phyloP scores from a whole-genome alignment of 495 filamentous ascomycete species.

The Thermochaetoides thermophila region DNA sequence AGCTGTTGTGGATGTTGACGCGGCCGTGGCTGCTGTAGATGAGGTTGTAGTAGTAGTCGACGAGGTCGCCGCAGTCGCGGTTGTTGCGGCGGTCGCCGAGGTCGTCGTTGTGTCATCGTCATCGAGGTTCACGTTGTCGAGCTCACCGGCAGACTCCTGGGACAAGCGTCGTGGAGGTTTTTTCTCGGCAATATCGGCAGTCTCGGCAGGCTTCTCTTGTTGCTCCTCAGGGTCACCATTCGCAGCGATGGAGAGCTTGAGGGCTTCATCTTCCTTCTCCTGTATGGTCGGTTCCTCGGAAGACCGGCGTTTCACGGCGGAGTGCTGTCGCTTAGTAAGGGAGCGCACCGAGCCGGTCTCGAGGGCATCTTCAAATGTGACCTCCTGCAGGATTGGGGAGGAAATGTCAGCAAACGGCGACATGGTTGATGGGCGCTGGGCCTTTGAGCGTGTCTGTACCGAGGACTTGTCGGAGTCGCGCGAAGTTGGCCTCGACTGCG shows the following conservation, averaged over 20 bases:
- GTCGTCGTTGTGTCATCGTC: slow-evolving; percentile 24
- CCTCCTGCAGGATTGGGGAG: too few species aligned
- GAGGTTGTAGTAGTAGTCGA: not conserved
- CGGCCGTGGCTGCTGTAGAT: slow-evolving; percentile 2
- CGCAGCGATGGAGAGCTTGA: slow-evolving; percentile 5
- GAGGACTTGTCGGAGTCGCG: too few species aligned
- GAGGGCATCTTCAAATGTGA: slow-evolving; percentile 64
- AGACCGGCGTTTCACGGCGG: slow-evolving; percentile 17
- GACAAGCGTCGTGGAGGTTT: slow-evolving; percentile 48
- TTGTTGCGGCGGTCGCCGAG: slow-evolving; percentile 1
- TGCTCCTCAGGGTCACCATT: slow-evolving; percentile 10
- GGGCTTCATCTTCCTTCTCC: slow-evolving; percentile 19
- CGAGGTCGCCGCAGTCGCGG: not conserved
- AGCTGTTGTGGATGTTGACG: too few species aligned
- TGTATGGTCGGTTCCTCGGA: slow-evolving; percentile 16
- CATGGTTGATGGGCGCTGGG: too few species aligned
- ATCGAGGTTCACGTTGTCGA: slow-evolving; percentile 57
- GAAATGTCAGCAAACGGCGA: too few species aligned
- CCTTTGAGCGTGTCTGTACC: too few species aligned
- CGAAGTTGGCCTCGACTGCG: too few species aligned
- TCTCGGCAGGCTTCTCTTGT: slow-evolving; percentile 6
- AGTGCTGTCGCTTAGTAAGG: slow-evolving; percentile 34
- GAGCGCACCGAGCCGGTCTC: slow-evolving; percentile 39
- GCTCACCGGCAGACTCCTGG: slow-evolving; percentile 30
- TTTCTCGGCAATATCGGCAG: too few species aligned